These are phyloP conservation scores for Trichoderma gracile DNA, from an alignment of 2,329 filamentous ascomycete species.

Conservation along the genomic window DNA sequence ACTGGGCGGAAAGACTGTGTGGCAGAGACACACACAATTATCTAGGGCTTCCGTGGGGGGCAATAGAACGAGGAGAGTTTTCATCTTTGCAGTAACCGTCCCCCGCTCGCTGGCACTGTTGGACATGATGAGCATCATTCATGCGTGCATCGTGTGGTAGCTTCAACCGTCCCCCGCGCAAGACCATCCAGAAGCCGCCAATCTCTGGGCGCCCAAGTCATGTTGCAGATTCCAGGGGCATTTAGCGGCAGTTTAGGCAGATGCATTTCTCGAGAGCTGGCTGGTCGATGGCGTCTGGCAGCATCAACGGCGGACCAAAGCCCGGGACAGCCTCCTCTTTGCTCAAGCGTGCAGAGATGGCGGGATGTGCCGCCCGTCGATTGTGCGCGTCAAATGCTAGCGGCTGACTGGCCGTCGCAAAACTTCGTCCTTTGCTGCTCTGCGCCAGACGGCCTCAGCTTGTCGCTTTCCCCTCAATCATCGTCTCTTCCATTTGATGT, in stretches of 20 bases:
- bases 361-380: conserved; percentile 15
- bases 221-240: conserved; percentile 21
- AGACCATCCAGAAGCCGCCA: background rate
- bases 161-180: background rate
- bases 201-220: conserved; percentile 4
- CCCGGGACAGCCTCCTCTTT: conserved; percentile 11
- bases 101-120: background rate
- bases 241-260: conserved; percentile 5
- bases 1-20: background rate
- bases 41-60: background rate
- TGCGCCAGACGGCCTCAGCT: background rate
- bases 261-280: background rate
- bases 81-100: background rate
- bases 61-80: background rate
- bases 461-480: background rate
- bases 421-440: background rate
- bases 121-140: background rate
- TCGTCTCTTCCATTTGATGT: too few relatives aligned
- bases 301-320: background rate
- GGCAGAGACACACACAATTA: background rate
- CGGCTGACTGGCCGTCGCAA: too few relatives aligned
- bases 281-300: background rate
- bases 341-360: background rate
- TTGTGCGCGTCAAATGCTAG: background rate
- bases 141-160: background rate